Conservation (phyloP, 1,284 basidiomycete genomes). For the Xerocomus cyaneibrunnescens region DNA sequence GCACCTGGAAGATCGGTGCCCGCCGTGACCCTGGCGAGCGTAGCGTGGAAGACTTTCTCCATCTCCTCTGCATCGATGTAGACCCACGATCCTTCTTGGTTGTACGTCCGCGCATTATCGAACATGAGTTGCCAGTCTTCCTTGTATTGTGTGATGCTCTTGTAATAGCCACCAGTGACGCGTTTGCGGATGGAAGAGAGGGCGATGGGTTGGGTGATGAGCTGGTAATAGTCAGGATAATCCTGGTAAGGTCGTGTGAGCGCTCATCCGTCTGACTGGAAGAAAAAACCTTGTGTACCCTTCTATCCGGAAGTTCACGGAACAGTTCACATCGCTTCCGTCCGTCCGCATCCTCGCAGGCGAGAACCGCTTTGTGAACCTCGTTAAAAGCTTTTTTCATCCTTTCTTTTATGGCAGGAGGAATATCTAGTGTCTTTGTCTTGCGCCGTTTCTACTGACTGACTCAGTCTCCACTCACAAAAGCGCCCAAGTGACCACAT, state of each 20-base stretch:
- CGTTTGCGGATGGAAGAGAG: conserved; percentile 88
- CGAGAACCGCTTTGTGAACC: conserved; percentile 77
- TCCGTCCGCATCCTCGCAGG: conserved; percentile 70
- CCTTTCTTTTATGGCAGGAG: conserved; percentile 60
- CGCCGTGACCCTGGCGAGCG: conserved; percentile 56
- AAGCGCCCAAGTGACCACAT: conserved; percentile 26
- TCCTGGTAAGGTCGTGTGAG: conserved; percentile 44
- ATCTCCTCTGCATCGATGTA: conserved; percentile 92
- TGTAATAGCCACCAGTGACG: conserved; percentile 71
- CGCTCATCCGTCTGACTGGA: neutral
- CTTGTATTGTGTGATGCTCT: conserved; percentile 70
- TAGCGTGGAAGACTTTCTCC: conserved; percentile 78
- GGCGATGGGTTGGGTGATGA: conserved; percentile 80
- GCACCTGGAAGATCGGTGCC: conserved; percentile 77
- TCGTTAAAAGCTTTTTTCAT: conserved; percentile 87
- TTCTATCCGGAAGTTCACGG: conserved; percentile 74
- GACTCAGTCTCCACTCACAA: neutral
- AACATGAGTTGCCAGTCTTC: conserved; percentile 92
- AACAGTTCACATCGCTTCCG: conserved; percentile 84
- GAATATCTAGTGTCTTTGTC: conserved; percentile 54
- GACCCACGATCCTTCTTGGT: conserved; percentile 89
- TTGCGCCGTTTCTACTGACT: conserved; percentile 76
- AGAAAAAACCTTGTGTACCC: conserved; percentile 39
- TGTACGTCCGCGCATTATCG: conserved; percentile 89
- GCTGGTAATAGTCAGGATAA: conserved; percentile 90